A percentile compares a stretch with the other conserved stretches of the same genome.
Evolutionary conservation across 805 yeast species (phyloP).

Genomic region (Tetrapisispora nanseiensis): DNA sequence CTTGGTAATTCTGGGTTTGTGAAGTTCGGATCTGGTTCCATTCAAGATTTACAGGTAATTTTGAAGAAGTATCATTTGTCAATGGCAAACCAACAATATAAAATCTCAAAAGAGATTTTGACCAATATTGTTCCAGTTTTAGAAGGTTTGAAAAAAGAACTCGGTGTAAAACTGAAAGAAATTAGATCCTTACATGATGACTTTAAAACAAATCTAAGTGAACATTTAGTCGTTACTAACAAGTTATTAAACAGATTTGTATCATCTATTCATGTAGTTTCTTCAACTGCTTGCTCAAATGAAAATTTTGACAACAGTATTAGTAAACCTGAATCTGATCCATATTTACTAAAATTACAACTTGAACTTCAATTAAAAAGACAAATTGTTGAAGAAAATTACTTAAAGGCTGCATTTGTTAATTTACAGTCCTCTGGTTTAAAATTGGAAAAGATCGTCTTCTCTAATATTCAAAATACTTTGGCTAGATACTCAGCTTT

Average conservation of each 20-base stretch:
- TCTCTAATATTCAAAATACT: slow-evolving; percentile 49
- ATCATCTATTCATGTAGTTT: slow-evolving; percentile 31
- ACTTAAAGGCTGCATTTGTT: slow-evolving; percentile 52
- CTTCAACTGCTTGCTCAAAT: not conserved
- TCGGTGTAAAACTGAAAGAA: slow-evolving; percentile 65
- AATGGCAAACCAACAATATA: slow-evolving; percentile 43
- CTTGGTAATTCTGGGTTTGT: slow-evolving; percentile 40
- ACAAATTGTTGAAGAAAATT: slow-evolving; percentile 52
- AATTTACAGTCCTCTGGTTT: slow-evolving; percentile 57
- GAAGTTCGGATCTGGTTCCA: slow-evolving; percentile 63
- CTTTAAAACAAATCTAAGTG: slow-evolving; percentile 47
- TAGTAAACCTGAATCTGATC: slow-evolving; percentile 39
- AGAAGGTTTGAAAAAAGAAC: slow-evolving; percentile 52
- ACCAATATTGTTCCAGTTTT: slow-evolving; percentile 45
- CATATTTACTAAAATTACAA: slow-evolving; percentile 50
- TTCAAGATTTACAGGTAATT: slow-evolving; percentile 65
- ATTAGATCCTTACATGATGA: slow-evolving; percentile 56
- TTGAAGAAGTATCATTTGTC: slow-evolving; percentile 54
- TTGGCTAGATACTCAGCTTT: slow-evolving; percentile 42
- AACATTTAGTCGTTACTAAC: slow-evolving; percentile 53
- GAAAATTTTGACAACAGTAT: not conserved
- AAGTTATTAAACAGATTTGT: slow-evolving; percentile 38
- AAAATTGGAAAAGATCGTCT: slow-evolving; percentile 54
- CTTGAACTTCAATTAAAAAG: slow-evolving; percentile 56
- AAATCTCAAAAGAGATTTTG: slow-evolving; percentile 43